Evolutionary conservation across 169 alveolate species (phyloP).

Genomic region (Eimeria sp.): DNA sequence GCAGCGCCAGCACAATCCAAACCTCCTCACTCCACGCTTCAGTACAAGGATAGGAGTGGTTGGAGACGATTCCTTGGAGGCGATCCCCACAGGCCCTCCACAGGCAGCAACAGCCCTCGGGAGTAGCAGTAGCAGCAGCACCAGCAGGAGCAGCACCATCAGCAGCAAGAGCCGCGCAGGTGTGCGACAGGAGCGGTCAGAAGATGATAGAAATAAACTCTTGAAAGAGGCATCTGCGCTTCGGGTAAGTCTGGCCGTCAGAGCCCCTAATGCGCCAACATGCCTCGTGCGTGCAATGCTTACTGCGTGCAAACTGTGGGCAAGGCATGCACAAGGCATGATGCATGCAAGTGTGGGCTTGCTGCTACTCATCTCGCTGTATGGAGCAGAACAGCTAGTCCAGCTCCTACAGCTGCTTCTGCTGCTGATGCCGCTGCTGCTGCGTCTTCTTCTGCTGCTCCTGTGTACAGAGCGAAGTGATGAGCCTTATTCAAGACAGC

Average conservation of each 20-base stretch:
- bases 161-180: background rate
- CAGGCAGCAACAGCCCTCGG: background rate
- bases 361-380: background rate
- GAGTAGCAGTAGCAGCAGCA: background rate
- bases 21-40: background rate
- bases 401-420: background rate
- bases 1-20: background rate
- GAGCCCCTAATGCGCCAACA: background rate
- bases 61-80: conserved; percentile 9
- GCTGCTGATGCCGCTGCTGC: background rate
- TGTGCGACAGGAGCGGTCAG: background rate
- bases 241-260: background rate
- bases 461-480: conserved; percentile 27
- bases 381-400: background rate
- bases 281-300: background rate
- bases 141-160: background rate
- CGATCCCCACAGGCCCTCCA: background rate
- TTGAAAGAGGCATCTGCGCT: background rate
- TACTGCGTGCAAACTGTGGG: background rate
- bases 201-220: background rate
- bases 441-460: background rate
- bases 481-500: conserved; percentile 45
- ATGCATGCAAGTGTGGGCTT: background rate
- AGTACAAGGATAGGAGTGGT: background rate
- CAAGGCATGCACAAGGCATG: background rate